A percentile compares a stretch with the other conserved stretches of the same genome.
phyloP scores from a whole-genome alignment of 495 filamentous ascomycete genomes.

The Lasiosphaeria hispida region DNA sequence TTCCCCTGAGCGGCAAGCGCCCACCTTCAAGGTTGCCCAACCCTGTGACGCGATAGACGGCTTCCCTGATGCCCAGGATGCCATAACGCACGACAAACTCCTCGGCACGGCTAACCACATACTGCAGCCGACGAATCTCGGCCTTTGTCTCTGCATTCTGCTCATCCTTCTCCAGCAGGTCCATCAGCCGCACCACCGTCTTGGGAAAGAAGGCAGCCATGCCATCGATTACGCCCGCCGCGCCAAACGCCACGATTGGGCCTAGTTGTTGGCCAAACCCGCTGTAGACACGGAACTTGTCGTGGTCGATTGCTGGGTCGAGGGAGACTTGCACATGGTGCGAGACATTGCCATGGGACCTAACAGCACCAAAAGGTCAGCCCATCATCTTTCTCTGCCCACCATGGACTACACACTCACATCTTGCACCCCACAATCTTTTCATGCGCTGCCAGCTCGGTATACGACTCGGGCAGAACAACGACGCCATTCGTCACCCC shows the following conservation, averaged over 20 bases:
- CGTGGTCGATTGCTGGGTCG: constrained; percentile 47
- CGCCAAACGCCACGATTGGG: constrained; percentile 56
- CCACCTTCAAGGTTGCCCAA: constrained; percentile 56
- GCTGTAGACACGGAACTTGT: constrained; percentile 58
- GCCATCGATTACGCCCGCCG: constrained; percentile 63
- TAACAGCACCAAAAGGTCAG: constrained; percentile 3
- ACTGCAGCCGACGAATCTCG: constrained; percentile 54
- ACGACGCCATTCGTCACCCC: constrained; percentile 61
- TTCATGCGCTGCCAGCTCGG: constrained; percentile 50
- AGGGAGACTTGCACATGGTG: constrained; percentile 58
- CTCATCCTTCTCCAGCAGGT: constrained; percentile 38
- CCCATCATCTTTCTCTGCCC: no score
- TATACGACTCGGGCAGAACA: constrained; percentile 54
- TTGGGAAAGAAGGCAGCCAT: constrained; percentile 61
- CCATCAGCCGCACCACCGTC: constrained; percentile 54
- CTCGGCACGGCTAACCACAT: constrained; percentile 54
- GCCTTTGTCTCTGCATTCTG: constrained; percentile 22
- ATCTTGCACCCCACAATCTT: constrained; percentile 69
- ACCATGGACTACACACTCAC: constrained; percentile 13
- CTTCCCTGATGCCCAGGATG: constrained; percentile 63
- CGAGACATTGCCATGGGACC: constrained; percentile 62
- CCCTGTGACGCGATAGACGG: constrained; percentile 49
- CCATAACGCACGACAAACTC: constrained; percentile 58
- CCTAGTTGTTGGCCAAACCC: constrained; percentile 66
- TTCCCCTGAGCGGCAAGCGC: constrained; percentile 52